Evolutionary conservation across 2,329 filamentous ascomycete species (phyloP), one percentile per base, ranked within the genome.

Genomic region (Penicillium sp.): DNA sequence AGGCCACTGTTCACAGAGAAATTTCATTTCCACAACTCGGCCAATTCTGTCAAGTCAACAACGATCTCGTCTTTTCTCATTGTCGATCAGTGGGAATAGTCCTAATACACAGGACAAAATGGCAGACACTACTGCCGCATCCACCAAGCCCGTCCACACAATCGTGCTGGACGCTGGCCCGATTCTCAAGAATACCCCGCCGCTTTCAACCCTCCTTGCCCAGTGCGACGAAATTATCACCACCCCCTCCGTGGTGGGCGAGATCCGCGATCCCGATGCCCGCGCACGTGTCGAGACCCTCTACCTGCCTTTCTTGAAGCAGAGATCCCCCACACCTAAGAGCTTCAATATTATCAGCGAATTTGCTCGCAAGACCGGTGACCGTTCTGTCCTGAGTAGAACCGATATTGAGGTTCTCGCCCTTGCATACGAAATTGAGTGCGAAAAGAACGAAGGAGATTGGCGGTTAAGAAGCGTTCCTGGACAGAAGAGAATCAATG

Each of bases 381-480:
- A 99, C 74, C 82, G 93, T 61, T 85, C 89, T 12, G 93, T 97
- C 0, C 79, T 99, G 58, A 97, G 93, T 77, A 86, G 84, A 70
- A 89, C 92, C 1, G 94, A 99, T 86, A 80, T 97, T 60, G 89
- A 96, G 66, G 83, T 99, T 41, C 80, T 97, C 69, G 94, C 93
- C 9, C 79, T 99, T 55, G 89, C 91, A 1, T 97, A 97, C 73
- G 94, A 99, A 73, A 73, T 97, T n/a, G 93, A 97, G 68, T 89
- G 90, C 68, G 93, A 97, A 79, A 82, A 88, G 58, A 96, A 96
- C 72, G 86, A 87, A n/a, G 93, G 93, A 2, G 88, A 96, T 72
- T 96, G 91, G 89, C 84, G 93, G 59, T 70, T 97, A 73, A 83
- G 93, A 61, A 90, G 84, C 57, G 83, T 84, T 3, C 93, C 93